phyloP scores from a whole-genome alignment of 441 rosid genomes.

The Syzygium syzygioides region DNA sequence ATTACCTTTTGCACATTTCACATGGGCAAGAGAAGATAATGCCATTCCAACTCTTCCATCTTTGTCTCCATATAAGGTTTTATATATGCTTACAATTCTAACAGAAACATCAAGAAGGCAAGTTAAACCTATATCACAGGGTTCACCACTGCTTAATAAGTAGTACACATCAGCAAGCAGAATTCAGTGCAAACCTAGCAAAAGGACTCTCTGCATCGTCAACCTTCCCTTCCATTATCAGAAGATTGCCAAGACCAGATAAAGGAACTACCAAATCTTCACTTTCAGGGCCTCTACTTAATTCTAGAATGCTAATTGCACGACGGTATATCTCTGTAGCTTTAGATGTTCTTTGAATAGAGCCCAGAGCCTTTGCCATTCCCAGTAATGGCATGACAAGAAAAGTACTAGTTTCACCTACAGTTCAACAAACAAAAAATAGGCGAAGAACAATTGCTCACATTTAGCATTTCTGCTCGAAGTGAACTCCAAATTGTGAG shows the following conservation, averaged over 20 bases:
- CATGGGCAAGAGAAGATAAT: constrained; percentile 74
- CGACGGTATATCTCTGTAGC: constrained; percentile 49
- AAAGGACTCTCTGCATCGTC: constrained; percentile 54
- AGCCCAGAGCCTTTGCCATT: constrained; percentile 68
- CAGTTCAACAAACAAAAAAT: constrained; percentile 5
- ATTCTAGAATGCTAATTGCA: constrained; percentile 52
- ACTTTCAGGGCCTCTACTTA: constrained; percentile 52
- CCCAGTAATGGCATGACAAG: constrained; percentile 72
- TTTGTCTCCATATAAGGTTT: constrained; percentile 50
- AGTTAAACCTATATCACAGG: neutral
- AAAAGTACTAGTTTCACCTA: constrained; percentile 49
- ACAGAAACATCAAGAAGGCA: neutral
- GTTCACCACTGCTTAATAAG: neutral
- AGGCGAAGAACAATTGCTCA: neutral
- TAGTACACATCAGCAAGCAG: neutral
- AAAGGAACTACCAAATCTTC: constrained; percentile 71
- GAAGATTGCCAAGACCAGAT: constrained; percentile 65
- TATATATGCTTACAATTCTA: constrained; percentile 64
- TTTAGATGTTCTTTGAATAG: constrained; percentile 44
- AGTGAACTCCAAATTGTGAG: neutral
- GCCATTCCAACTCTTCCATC: constrained; percentile 86
- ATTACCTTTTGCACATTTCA: constrained; percentile 67
- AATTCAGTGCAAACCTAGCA: constrained; percentile 35
- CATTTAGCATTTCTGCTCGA: neutral
- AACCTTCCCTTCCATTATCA: constrained; percentile 65